Evolutionary conservation across 2,329 filamentous ascomycete genomes (phyloP).

Genomic region (Mariannaea sp.): DNA sequence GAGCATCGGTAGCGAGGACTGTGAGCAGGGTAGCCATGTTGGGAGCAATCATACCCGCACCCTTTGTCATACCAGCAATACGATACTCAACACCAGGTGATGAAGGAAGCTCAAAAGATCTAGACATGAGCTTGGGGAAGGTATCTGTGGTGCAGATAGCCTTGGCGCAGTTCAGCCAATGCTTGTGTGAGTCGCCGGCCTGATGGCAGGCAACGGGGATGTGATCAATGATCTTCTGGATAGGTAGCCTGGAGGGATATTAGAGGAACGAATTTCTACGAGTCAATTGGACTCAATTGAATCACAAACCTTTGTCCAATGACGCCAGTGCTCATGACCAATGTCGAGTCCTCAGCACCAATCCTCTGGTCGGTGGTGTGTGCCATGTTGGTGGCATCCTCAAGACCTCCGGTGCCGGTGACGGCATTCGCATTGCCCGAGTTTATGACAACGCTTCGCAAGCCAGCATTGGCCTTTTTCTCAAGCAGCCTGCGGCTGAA

Average conservation of each 20-base stretch:
- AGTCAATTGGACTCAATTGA: slow-evolving; percentile 10
- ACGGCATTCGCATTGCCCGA: slow-evolving; percentile 97
- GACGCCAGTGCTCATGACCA: slow-evolving; percentile 98
- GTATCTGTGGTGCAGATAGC: slow-evolving; percentile 99
- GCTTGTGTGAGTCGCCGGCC: slow-evolving; percentile 75
- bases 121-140: slow-evolving; percentile 92
- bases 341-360: slow-evolving; percentile 61
- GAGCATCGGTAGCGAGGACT: slow-evolving; percentile 89
- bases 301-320: slow-evolving; percentile 80
- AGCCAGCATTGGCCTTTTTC: slow-evolving; percentile 67
- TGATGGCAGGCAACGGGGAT: slow-evolving; percentile 77
- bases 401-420: slow-evolving; percentile 84
- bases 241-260: slow-evolving; percentile 68
- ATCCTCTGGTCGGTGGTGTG: slow-evolving; percentile 70
- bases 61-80: slow-evolving; percentile 95
- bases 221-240: slow-evolving; percentile 83
- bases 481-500: slow-evolving; percentile 77
- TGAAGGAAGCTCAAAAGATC: slow-evolving; percentile 81
- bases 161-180: slow-evolving; percentile 85
- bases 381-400: slow-evolving; percentile 88
- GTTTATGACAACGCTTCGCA: slow-evolving; percentile 87
- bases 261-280: slow-evolving; percentile 15
- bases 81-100: slow-evolving; percentile 76
- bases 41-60: slow-evolving; percentile 98
- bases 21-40: slow-evolving; percentile 98